Evolutionary conservation across 345 rosid genomes (phyloP).

Genomic region (Ceriops zippeliana): DNA sequence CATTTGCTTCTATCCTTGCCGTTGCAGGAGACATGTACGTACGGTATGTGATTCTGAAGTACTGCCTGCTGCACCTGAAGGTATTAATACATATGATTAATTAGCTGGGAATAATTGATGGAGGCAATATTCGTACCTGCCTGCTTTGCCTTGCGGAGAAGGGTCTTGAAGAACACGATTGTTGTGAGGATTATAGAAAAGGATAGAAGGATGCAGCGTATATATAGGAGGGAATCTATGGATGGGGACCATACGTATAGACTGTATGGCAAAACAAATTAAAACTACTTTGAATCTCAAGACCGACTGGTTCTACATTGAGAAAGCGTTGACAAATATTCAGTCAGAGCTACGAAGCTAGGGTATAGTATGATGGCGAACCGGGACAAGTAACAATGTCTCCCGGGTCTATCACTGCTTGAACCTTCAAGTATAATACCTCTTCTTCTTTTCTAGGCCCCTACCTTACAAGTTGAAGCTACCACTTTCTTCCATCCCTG

Average conservation of each 20-base stretch:
- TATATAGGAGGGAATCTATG: not conserved
- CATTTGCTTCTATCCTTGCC: conserved; percentile 31
- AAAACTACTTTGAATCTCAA: not conserved
- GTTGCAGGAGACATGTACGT: conserved; percentile 50
- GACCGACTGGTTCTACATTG: conserved; percentile 13
- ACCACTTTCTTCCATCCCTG: not conserved
- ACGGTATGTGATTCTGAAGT: not conserved
- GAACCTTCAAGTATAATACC: not conserved
- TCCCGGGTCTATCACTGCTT: not conserved
- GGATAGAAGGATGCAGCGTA: not conserved
- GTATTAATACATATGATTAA: no score
- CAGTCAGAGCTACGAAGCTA: conserved; percentile 10
- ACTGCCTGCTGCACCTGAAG: not conserved
- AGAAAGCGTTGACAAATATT: conserved; percentile 23
- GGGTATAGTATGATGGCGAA: not conserved
- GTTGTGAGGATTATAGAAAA: not conserved
- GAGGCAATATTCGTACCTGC: not conserved
- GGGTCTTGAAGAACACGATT: not conserved
- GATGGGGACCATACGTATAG: conserved; percentile 8
- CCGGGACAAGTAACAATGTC: not conserved
- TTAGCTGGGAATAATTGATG: no score
- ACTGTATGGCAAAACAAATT: not conserved
- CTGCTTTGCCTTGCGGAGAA: conserved; percentile 8
- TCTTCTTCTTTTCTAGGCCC: conserved; percentile 10
- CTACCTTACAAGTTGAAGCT: conserved; percentile 17